Conservation (phyloP, 768 basidiomycete species). For the Boletus sp. region DNA sequence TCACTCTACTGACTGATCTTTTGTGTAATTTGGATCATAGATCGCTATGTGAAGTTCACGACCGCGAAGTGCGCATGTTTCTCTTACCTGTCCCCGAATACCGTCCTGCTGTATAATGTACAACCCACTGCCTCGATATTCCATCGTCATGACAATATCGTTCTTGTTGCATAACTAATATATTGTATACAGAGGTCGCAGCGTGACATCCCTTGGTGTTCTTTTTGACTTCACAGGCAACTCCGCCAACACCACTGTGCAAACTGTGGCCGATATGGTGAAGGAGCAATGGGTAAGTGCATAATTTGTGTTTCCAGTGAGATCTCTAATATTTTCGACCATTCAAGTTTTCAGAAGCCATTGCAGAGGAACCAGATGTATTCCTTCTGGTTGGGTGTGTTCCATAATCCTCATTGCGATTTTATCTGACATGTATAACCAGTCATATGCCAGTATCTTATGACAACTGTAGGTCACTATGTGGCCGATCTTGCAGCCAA, state of each 20-base stretch:
- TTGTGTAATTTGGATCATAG: slow-evolving; percentile 34
- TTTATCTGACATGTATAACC: neutral
- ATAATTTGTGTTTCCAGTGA: neutral
- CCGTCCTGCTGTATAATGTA: neutral
- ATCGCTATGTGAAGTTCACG: slow-evolving; percentile 66
- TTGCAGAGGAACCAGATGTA: slow-evolving; percentile 75
- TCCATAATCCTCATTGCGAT: neutral
- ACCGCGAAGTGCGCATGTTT: slow-evolving; percentile 56
- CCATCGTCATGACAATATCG: neutral
- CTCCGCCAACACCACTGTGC: slow-evolving; percentile 68
- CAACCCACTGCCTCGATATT: neutral
- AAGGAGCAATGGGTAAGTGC: slow-evolving; percentile 67
- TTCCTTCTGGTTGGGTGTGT: slow-evolving; percentile 70
- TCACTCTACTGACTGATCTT: slow-evolving; percentile 28
- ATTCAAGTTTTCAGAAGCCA: slow-evolving; percentile 69
- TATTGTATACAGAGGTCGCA: slow-evolving; percentile 44
- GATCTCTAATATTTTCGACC: neutral
- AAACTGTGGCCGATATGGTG: slow-evolving; percentile 69
- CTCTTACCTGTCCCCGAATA: neutral
- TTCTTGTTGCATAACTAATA: neutral
- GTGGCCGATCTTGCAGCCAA: no score
- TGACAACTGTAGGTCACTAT: slow-evolving; percentile 53
- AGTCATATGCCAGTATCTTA: slow-evolving; percentile 82
- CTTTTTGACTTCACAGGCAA: slow-evolving; percentile 76
- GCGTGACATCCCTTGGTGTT: slow-evolving; percentile 77